These are phyloP conservation scores for Aspergillus steynii DNA, from an alignment of 495 filamentous ascomycete species.

Conservation along the genomic window DNA sequence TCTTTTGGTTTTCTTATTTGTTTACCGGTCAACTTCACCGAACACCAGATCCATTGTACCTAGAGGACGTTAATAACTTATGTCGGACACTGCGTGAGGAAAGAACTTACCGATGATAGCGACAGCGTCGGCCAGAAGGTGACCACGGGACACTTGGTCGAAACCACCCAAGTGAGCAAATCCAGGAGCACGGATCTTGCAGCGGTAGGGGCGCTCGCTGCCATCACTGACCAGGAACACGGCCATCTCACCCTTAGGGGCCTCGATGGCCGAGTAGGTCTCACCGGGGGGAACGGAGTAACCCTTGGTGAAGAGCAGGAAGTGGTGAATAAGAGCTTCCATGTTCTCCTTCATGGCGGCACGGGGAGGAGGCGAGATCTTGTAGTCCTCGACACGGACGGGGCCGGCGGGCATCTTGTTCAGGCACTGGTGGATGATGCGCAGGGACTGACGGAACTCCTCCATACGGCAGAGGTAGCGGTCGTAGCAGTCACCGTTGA, in stretches of 20 bases:
- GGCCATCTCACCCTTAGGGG: conserved; percentile 99
- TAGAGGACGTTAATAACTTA: conserved; percentile 11
- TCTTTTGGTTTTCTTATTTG: conserved; percentile 7
- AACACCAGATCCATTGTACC: conserved; percentile 86
- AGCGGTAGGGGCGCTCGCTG: conserved; percentile 92
- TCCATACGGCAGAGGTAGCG: conserved; percentile 99
- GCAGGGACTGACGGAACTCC: conserved; percentile 95
- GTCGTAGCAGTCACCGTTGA: conserved; percentile 99
- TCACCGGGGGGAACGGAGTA: conserved; percentile 97
- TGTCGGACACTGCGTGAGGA: too few species aligned
- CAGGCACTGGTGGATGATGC: conserved; percentile 97
- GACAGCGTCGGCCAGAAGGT: conserved; percentile 94
- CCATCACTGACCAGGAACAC: conserved; percentile 97
- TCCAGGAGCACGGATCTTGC: conserved; percentile 95
- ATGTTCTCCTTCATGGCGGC: conserved; percentile 99
- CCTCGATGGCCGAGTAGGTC: conserved; percentile 97
- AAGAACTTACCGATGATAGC: conserved; percentile 74
- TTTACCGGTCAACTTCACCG: conserved; percentile 69
- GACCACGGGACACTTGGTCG: conserved; percentile 87
- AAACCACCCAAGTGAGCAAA: conserved; percentile 96
- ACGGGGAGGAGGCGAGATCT: conserved; percentile 93
- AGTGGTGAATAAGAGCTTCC: conserved; percentile 99
- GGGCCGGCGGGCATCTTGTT: conserved; percentile 98
- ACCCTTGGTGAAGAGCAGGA: conserved; percentile 96
- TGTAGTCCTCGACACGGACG: conserved; percentile 96